phyloP scores from a whole-genome alignment of 2,329 filamentous ascomycete genomes.

The Monosporascus sp. region DNA sequence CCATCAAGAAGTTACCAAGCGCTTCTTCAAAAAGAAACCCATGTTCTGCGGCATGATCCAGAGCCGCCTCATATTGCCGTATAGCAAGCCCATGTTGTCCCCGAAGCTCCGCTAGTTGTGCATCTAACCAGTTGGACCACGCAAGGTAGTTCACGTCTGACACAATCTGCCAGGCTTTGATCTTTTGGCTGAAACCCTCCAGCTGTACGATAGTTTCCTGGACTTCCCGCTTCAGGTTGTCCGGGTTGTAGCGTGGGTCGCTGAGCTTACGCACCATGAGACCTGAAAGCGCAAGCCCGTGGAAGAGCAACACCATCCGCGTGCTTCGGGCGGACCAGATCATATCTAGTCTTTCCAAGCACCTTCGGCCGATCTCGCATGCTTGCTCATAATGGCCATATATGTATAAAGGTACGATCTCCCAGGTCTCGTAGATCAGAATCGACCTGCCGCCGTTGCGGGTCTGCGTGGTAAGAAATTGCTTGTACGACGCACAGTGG shows the following conservation, averaged over 20 bases:
- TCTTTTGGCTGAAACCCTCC: slow-evolving; percentile 49
- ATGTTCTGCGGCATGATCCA: slow-evolving; percentile 67
- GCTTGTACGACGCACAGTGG: slow-evolving; percentile 51
- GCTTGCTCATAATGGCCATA: slow-evolving; percentile 58
- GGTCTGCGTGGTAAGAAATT: slow-evolving; percentile 47
- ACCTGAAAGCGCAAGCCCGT: slow-evolving; percentile 52
- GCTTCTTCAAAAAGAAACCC: slow-evolving; percentile 67
- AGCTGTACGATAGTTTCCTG: slow-evolving; percentile 48
- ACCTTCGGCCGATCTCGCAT: slow-evolving; percentile 48
- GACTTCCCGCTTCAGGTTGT: slow-evolving; percentile 37
- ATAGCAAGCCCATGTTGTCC: slow-evolving; percentile 54
- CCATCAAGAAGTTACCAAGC: slow-evolving; percentile 67
- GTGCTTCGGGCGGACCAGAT: slow-evolving; percentile 58
- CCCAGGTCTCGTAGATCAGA: slow-evolving; percentile 63
- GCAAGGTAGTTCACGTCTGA: slow-evolving; percentile 66
- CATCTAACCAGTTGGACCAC: slow-evolving; percentile 64
- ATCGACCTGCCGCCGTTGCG: slow-evolving; percentile 59
- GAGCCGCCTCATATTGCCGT: slow-evolving; percentile 59
- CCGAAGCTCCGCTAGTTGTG: slow-evolving; percentile 61
- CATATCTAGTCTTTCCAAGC: slow-evolving; percentile 39
- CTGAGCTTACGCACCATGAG: slow-evolving; percentile 43
- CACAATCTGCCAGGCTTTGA: slow-evolving; percentile 58
- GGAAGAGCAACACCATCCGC: slow-evolving; percentile 52
- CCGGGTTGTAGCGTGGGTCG: slow-evolving; percentile 38
- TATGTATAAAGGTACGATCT: slow-evolving; percentile 56